Conservation (phyloP, 2,329 filamentous ascomycete species). For the Cladophialophora carrionii region DNA sequence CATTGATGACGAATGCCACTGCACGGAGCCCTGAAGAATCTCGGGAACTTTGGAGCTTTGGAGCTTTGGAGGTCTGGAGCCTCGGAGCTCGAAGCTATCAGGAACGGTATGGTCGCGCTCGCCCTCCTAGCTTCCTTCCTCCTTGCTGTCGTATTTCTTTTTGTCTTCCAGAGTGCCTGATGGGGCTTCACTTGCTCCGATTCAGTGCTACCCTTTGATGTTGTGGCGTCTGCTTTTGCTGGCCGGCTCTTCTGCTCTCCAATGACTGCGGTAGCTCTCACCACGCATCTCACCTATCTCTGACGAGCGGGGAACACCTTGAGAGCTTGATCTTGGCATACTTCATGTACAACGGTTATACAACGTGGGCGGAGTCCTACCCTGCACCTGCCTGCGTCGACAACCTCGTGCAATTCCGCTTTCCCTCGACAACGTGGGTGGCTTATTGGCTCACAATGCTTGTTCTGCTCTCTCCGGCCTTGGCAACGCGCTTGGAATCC, state of each 20-base stretch:
- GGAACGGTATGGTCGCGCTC: not conserved
- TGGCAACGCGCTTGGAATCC: slow-evolving; percentile 16
- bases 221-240: not conserved
- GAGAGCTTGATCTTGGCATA: slow-evolving; percentile 10
- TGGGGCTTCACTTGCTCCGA: not conserved
- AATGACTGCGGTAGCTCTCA: slow-evolving; percentile 6
- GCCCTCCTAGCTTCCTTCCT: not conserved
- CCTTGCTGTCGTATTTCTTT: not conserved
- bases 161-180: not conserved
- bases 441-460: slow-evolving; percentile 26
- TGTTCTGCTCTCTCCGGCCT: slow-evolving; percentile 2
- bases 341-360: slow-evolving; percentile 1
- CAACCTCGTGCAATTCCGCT: not conserved
- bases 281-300: slow-evolving; percentile 8
- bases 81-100: not conserved
- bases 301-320: not conserved
- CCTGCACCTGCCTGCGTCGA: not conserved
- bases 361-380: not conserved
- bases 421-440: slow-evolving; percentile 25
- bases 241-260: slow-evolving; percentile 2
- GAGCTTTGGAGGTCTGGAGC: not conserved
- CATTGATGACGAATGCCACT: not conserved
- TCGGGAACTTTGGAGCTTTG: not conserved
- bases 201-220: not conserved
- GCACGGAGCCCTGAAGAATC: too few relatives aligned